Evolutionary conservation across 768 basidiomycete species (phyloP).

Genomic region (Russula sp.): DNA sequence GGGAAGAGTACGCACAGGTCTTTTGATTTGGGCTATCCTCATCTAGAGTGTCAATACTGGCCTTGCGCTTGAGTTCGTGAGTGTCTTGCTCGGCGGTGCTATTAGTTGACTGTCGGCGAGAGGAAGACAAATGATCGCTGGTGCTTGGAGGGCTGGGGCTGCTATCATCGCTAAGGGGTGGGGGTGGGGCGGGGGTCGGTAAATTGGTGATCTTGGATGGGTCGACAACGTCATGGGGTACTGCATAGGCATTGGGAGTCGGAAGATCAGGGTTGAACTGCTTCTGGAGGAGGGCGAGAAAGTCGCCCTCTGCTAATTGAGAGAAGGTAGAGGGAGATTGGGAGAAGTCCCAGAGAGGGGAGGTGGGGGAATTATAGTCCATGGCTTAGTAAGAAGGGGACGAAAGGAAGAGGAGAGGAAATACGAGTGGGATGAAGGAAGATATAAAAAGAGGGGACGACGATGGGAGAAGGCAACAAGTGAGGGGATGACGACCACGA

Average conservation of each 20-base stretch:
- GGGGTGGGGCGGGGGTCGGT: slow-evolving; percentile 45
- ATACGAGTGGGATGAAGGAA: not conserved
- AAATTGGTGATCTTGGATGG: slow-evolving; percentile 50
- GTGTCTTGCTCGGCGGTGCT: slow-evolving; percentile 35
- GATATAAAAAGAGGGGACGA: not conserved
- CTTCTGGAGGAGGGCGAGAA: slow-evolving; percentile 68
- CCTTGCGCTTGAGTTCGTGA: slow-evolving; percentile 70
- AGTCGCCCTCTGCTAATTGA: slow-evolving; percentile 66
- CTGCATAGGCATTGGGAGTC: slow-evolving; percentile 22
- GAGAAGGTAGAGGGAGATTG: slow-evolving; percentile 45
- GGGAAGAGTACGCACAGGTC: slow-evolving; percentile 45
- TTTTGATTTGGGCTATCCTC: slow-evolving; percentile 63
- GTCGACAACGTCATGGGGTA: slow-evolving; percentile 42
- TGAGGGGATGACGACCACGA: not conserved
- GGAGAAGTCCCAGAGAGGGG: slow-evolving; percentile 60
- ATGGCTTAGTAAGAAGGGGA: slow-evolving; percentile 29
- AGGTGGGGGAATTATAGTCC: slow-evolving; percentile 41
- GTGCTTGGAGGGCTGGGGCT: slow-evolving; percentile 68
- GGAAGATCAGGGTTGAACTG: slow-evolving; percentile 46
- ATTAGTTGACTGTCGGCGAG: slow-evolving; percentile 28
- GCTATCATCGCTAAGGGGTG: slow-evolving; percentile 63
- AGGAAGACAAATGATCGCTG: slow-evolving; percentile 28
- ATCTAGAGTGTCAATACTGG: slow-evolving; percentile 49
- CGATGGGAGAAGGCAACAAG: too few species aligned
- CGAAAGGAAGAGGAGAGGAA: not conserved